These are phyloP conservation scores for Meira nashicola DNA, from an alignment of 1,284 basidiomycete species.

Conservation along the genomic window DNA sequence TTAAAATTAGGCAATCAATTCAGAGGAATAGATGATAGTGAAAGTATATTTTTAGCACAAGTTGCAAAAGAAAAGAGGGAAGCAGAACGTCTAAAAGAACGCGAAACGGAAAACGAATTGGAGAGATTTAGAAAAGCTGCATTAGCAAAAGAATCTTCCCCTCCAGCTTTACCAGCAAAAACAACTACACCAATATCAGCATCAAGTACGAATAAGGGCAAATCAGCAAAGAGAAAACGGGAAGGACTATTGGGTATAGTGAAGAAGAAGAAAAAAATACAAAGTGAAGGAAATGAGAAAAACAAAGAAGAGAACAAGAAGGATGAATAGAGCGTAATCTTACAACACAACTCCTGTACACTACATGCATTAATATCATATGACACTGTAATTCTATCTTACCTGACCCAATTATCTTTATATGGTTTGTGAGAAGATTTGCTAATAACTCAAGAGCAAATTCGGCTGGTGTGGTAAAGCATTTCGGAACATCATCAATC, in stretches of 20 bases:
- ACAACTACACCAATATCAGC: not conserved
- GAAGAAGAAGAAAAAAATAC: constrained; percentile 3
- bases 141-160: not conserved
- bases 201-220: constrained; percentile 1
- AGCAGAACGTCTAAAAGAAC: constrained; percentile 17
- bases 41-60: constrained; percentile 38
- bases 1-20: constrained; percentile 47
- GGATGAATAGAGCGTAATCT: no score
- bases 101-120: constrained; percentile 27
- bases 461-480: no score
- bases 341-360: no score
- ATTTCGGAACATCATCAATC: no score
- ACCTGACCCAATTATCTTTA: no score
- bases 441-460: no score
- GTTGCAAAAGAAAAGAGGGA: constrained; percentile 21
- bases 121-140: constrained; percentile 26
- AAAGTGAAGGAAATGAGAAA: no score
- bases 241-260: constrained; percentile 12
- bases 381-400: no score
- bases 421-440: no score
- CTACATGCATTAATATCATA: no score
- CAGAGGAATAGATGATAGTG: constrained; percentile 45
- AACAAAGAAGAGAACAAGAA: no score
- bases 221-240: constrained; percentile 8
- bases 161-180: not conserved